A percentile compares a stretch with the other conserved stretches of the same genome.
Conservation (phyloP, 129 eudicot genomes). For the Oenanthe sinensis region DNA sequence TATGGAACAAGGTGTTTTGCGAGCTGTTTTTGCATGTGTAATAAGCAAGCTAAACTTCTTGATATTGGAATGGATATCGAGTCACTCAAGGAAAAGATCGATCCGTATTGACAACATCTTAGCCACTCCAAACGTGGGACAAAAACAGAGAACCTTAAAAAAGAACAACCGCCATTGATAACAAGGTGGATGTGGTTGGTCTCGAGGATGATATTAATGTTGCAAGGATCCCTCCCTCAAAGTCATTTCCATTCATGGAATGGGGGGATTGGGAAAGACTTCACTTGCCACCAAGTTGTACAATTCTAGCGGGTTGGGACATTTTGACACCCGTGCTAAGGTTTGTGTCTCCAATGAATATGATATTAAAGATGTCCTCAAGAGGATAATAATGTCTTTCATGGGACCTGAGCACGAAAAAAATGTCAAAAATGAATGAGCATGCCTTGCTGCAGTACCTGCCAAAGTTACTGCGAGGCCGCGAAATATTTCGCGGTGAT, state of each 20-base stretch:
- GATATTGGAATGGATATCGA: too few relatives aligned
- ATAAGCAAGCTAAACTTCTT: too few relatives aligned
- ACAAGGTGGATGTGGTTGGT: too few relatives aligned
- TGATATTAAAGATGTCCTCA: not conserved
- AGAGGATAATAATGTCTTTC: not conserved
- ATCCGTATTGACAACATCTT: too few relatives aligned
- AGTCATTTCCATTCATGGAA: not conserved
- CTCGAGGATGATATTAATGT: too few relatives aligned
- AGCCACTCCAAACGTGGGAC: too few relatives aligned
- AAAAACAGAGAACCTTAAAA: too few relatives aligned
- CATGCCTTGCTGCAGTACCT: not conserved
- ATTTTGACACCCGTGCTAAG: not conserved
- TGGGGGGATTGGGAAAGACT: not conserved
- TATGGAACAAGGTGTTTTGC: too few relatives aligned
- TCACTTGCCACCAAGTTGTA: conserved; percentile 2
- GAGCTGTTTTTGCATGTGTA: too few relatives aligned
- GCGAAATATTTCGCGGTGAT: conserved; percentile 9
- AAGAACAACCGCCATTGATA: too few relatives aligned
- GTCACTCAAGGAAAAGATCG: too few relatives aligned
- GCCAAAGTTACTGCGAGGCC: not conserved
- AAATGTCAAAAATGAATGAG: not conserved
- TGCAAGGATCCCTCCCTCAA: not conserved
- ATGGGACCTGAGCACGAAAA: not conserved
- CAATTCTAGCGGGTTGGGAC: not conserved
- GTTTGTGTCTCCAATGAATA: conserved; percentile 11